Base-by-base conservation (phyloP, 805 yeast species). In the Hanseniaspora clermontiae region DNA sequence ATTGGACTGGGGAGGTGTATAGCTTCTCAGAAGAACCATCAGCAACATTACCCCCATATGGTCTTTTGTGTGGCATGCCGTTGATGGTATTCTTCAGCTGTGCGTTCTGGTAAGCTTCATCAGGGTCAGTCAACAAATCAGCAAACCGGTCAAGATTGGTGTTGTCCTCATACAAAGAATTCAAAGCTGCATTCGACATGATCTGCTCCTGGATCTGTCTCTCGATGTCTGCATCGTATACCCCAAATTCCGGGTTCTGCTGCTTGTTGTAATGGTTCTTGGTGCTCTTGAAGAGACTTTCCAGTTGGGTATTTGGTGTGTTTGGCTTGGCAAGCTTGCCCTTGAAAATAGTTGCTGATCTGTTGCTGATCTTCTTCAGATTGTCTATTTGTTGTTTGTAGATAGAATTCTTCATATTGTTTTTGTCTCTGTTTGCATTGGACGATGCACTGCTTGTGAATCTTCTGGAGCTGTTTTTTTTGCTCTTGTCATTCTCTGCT, bases 171-270 rank as follows among this genome's bases (percentile, higher is more conserved):
- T 51, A 51, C 11, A 51, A 32, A 12, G 55, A 51, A n/a, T 51
- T 51, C 34, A 51, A 51, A 17, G 55, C 55, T 12, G 55, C 55
- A 51, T 51, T 51, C 17, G 55, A 51, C 55, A 51, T 43, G 11
- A 51, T 51, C 14, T 51, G 55, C 12, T 51, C 55, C 19, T 45
- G 46, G 1, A 51, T 51, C 31, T 51, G 55, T 31, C 24, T 34
- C 31, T 51, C 50, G 43, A 51, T 47, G 40, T 51, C 50, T 3
- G 55, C 49, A 38, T 51, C 49, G 27, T 51, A 51, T 12, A 9
- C 19, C 14, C 31, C 37, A 51, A 51, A 37, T 7, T 51, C 27
- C 31, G 43, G 9, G 11, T 51, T 46, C 12, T 31, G 39, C n/a
- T 34, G 39, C 6, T 46, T 46, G 29, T 34, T 46, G 31, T 12